A percentile compares a stretch with the other conserved stretches of the same genome.
Evolutionary conservation across 2,329 filamentous ascomycete species (phyloP).

Genomic region (Dactylellina sp.): DNA sequence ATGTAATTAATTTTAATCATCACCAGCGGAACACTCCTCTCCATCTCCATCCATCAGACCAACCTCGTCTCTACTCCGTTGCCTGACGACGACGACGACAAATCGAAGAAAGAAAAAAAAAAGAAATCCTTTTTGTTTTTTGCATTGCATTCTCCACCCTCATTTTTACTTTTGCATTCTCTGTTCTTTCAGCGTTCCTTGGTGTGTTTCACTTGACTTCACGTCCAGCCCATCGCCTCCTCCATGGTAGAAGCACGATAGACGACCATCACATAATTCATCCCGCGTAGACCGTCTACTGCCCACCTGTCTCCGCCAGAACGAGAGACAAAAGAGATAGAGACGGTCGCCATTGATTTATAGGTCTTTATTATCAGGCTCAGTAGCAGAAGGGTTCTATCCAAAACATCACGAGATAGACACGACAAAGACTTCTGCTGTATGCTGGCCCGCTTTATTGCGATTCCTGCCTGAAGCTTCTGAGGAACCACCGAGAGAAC

Average conservation of each 20-base stretch:
- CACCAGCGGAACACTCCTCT: slow-evolving; percentile 1
- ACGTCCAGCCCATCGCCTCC: slow-evolving; percentile 16
- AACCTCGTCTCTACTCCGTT: slow-evolving; percentile 1
- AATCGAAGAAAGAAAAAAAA: not conserved
- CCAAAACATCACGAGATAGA: slow-evolving; percentile 52
- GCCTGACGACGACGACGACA: not conserved
- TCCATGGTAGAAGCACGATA: slow-evolving; percentile 7
- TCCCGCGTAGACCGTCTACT: slow-evolving; percentile 16
- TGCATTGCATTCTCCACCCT: slow-evolving; percentile 43
- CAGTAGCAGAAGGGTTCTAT: slow-evolving; percentile 56
- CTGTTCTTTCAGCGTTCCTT: slow-evolving; percentile 35
- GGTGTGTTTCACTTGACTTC: slow-evolving; percentile 25
- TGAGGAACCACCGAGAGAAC: slow-evolving; percentile 1
- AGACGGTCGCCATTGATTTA: slow-evolving; percentile 11
- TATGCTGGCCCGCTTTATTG: slow-evolving; percentile 37
- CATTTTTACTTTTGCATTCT: slow-evolving; percentile 30
- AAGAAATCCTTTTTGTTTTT: not conserved
- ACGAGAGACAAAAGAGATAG: too few species aligned
- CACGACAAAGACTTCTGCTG: slow-evolving; percentile 57
- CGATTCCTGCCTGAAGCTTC: slow-evolving; percentile 33
- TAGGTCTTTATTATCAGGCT: slow-evolving; percentile 12
- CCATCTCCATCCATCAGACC: slow-evolving; percentile 10
- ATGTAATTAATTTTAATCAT: slow-evolving; percentile 39
- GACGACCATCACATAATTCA: slow-evolving; percentile 20
- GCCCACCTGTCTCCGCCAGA: slow-evolving; percentile 25